Evolutionary conservation across 306 rosid genomes (phyloP).

Genomic region (Hylodesmum podocarpum): DNA sequence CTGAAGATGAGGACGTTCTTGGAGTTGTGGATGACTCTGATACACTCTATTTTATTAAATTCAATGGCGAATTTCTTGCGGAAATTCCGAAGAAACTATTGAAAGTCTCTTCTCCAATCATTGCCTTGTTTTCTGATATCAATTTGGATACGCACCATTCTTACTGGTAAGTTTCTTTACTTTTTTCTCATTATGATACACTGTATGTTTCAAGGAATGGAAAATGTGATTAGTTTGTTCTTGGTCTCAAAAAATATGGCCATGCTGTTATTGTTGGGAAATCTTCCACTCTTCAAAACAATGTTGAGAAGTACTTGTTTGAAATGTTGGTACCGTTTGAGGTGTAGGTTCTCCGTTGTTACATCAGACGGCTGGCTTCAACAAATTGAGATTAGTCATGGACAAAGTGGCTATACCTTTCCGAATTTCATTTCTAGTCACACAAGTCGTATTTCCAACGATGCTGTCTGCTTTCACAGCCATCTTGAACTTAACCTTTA

Average conservation of each 20-base stretch:
- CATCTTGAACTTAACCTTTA: constrained; percentile 65
- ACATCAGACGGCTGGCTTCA: constrained; percentile 80
- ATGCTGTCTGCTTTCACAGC: constrained; percentile 57
- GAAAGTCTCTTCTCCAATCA: constrained; percentile 62
- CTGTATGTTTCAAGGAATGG: background rate
- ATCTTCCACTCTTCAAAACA: background rate
- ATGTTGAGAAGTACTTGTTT: constrained; percentile 25
- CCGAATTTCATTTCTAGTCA: constrained; percentile 46
- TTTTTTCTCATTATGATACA: background rate
- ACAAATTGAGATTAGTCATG: constrained; percentile 69
- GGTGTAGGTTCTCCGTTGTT: constrained; percentile 76
- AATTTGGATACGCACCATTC: constrained; percentile 46
- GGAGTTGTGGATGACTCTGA: constrained; percentile 78
- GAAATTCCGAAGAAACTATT: constrained; percentile 62
- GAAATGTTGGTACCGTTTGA: constrained; percentile 44
- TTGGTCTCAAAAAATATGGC: constrained; percentile 29
- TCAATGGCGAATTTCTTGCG: constrained; percentile 68
- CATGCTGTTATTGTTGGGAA: constrained; percentile 17
- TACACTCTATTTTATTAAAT: constrained; percentile 75
- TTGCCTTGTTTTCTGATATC: constrained; percentile 56
- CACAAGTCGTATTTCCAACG: constrained; percentile 44
- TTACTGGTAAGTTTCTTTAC: constrained; percentile 56
- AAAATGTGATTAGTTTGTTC: constrained; percentile 5
- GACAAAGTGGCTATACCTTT: constrained; percentile 54
- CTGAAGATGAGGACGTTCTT: constrained; percentile 76